A percentile compares a stretch with the other conserved stretches of the same genome.
phyloP scores from a whole-genome alignment of 768 basidiomycete species.

The Podaxis pistillaris region DNA sequence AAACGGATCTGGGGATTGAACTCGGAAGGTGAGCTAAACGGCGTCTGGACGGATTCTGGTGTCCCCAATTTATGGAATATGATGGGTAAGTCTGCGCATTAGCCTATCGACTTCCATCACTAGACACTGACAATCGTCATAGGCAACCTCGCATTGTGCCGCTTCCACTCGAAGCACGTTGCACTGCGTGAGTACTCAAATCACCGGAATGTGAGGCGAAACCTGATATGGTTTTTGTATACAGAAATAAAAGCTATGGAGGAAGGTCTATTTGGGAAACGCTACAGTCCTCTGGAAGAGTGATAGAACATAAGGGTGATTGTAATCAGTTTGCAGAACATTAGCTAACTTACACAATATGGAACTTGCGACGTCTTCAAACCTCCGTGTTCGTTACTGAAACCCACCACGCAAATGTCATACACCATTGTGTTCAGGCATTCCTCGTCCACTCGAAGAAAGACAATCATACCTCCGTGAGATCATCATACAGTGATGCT shows the following conservation, averaged over 20 bases:
- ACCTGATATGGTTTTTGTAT: neutral
- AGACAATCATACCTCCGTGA: too few species aligned
- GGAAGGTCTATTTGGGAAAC: constrained; percentile 25
- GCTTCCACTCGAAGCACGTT: constrained; percentile 68
- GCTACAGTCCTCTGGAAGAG: constrained; percentile 6
- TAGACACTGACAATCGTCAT: neutral
- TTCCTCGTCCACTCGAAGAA: too few species aligned
- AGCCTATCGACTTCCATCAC: neutral
- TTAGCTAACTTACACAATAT: too few species aligned
- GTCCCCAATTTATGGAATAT: constrained; percentile 57
- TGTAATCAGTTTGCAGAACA: too few species aligned
- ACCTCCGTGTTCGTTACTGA: too few species aligned
- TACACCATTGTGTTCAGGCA: too few species aligned
- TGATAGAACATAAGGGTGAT: neutral
- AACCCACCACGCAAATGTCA: too few species aligned
- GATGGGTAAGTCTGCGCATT: constrained; percentile 39
- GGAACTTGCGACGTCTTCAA: too few species aligned
- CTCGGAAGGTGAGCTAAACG: constrained; percentile 60
- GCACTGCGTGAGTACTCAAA: constrained; percentile 55
- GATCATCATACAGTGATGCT: too few species aligned
- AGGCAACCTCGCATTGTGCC: constrained; percentile 59
- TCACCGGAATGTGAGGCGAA: neutral
- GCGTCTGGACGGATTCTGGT: constrained; percentile 49
- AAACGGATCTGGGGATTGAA: constrained; percentile 61
- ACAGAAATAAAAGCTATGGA: constrained; percentile 72